Evolutionary conservation across 2,329 filamentous ascomycete genomes (phyloP).

Genomic region (Ophiocordyceps camponoti-saundersi): DNA sequence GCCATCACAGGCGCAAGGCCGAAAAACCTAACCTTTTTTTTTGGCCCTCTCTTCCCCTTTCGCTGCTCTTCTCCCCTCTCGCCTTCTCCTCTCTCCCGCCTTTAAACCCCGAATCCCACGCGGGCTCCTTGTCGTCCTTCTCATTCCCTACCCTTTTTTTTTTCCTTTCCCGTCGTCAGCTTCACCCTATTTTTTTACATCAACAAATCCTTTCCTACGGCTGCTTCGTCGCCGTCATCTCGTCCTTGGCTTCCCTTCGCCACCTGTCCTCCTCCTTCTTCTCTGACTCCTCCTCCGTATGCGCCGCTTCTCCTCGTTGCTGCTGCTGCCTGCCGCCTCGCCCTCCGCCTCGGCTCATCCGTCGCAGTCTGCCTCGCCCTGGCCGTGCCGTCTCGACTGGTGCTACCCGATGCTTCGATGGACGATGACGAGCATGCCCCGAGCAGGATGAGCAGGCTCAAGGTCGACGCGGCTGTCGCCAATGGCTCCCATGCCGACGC

Average conservation of each 20-base stretch:
- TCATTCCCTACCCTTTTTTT: background rate
- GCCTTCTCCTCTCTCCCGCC: background rate
- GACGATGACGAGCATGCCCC: conserved; percentile 24
- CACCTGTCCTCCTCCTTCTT: background rate
- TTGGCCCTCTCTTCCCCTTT: background rate
- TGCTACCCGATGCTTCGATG: conserved; percentile 11
- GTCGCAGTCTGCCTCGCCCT: background rate
- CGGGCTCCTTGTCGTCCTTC: background rate
- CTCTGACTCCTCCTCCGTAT: background rate
- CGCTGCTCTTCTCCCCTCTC: background rate
- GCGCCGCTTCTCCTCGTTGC: background rate
- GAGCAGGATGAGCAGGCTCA: conserved; percentile 25
- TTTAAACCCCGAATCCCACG: background rate
- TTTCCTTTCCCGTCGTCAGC: background rate
- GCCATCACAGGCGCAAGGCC: background rate
- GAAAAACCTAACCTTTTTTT: background rate
- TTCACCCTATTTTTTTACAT: too few species aligned
- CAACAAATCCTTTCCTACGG: too few species aligned
- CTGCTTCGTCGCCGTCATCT: too few species aligned
- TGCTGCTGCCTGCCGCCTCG: too few species aligned
- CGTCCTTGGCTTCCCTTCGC: too few species aligned
- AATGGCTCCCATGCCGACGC: conserved; percentile 22
- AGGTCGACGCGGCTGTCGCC: conserved; percentile 21
- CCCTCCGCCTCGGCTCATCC: too few species aligned
- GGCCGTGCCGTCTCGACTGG: background rate